Evolutionary conservation across 805 yeast species (phyloP).

Genomic region (Starmera caribaea): DNA sequence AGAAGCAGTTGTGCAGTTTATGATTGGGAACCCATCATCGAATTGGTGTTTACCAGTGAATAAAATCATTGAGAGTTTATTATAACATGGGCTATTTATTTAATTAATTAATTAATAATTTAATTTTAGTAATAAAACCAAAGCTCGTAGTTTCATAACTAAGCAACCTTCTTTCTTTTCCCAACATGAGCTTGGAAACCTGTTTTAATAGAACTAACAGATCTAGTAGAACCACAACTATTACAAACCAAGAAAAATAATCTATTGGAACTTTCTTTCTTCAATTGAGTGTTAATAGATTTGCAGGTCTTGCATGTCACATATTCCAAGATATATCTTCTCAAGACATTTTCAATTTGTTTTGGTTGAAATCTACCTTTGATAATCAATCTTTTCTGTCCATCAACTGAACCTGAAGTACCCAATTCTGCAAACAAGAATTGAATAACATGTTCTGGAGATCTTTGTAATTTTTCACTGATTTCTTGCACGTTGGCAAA

Average conservation of each 20-base stretch:
- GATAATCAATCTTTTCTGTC: conserved; percentile 91
- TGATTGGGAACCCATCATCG: conserved; percentile 18
- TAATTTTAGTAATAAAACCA: no score
- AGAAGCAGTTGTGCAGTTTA: no score
- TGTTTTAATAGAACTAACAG: conserved; percentile 94
- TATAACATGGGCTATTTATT: background rate
- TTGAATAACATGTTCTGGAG: conserved; percentile 94
- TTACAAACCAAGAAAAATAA: conserved; percentile 96
- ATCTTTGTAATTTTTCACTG: conserved; percentile 88
- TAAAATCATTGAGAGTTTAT: conserved; percentile 35
- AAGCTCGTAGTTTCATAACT: no score
- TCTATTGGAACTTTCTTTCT: conserved; percentile 93
- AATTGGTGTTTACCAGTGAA: conserved; percentile 63
- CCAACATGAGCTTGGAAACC: conserved; percentile 99
- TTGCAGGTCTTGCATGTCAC: conserved; percentile 99
- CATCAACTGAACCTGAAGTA: conserved; percentile 98
- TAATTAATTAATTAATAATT: background rate
- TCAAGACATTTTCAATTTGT: conserved; percentile 91
- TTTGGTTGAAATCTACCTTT: conserved; percentile 98
- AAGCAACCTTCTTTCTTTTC: conserved; percentile 59
- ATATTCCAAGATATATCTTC: conserved; percentile 94
- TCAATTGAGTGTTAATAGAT: conserved; percentile 91
- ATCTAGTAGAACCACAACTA: conserved; percentile 95
- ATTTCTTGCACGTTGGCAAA: conserved; percentile 95
- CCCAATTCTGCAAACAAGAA: conserved; percentile 97